Conservation (phyloP, 192 early-diverging fungal genomes). For the Gorgonomyces haynaldii region DNA sequence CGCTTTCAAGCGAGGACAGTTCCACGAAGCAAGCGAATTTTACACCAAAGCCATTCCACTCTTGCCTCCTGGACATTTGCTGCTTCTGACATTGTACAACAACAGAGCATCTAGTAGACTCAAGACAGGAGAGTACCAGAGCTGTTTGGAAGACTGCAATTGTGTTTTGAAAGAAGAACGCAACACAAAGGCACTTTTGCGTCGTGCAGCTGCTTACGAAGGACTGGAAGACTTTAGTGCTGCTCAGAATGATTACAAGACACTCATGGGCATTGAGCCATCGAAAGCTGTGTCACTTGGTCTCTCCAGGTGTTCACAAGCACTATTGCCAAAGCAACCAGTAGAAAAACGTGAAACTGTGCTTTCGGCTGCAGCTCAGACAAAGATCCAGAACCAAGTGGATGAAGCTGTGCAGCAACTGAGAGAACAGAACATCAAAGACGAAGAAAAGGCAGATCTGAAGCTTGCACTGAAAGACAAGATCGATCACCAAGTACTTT, state of each 20-base stretch:
- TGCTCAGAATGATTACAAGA: conserved; percentile 41
- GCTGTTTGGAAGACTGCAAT: conserved; percentile 58
- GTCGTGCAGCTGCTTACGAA: conserved; percentile 73
- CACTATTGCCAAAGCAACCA: conserved; percentile 18
- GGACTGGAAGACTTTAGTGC: conserved; percentile 65
- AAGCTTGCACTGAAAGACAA: conserved; percentile 64
- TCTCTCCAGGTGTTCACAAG: conserved; percentile 44
- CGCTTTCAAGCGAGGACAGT: conserved; percentile 82
- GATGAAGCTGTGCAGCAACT: conserved; percentile 58
- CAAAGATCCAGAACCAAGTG: conserved; percentile 23
- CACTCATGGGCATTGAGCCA: conserved; percentile 20
- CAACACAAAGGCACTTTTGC: conserved; percentile 67
- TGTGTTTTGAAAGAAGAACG: conserved; percentile 31
- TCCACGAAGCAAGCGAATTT: conserved; percentile 57
- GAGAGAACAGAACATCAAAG: conserved; percentile 54
- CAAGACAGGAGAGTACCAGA: conserved; percentile 73
- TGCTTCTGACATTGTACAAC: conserved; percentile 58
- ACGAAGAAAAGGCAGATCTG: conserved; percentile 66
- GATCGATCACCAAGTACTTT: conserved; percentile 57
- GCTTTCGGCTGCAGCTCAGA: conserved; percentile 4
- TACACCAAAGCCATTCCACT: conserved; percentile 58
- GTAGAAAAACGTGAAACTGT: conserved; percentile 2
- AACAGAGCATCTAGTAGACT: conserved; percentile 72
- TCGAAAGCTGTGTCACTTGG: conserved; percentile 32
- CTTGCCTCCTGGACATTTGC: conserved; percentile 50